These are phyloP conservation scores for Populus hybrid DNA, from an alignment of 441 rosid species.

Conservation along the genomic window DNA sequence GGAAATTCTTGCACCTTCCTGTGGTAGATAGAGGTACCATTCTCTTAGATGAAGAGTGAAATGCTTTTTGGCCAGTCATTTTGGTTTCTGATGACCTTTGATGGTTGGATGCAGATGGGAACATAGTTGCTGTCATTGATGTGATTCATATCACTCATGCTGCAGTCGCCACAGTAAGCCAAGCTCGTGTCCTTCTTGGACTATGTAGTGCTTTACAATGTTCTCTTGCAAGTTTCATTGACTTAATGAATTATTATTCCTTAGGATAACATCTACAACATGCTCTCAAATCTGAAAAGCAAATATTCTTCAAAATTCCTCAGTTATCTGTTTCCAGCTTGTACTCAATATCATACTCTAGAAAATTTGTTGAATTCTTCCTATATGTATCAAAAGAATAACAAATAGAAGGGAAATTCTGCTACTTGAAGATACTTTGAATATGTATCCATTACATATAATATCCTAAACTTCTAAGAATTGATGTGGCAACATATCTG, in stretches of 20 bases:
- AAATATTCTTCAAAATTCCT: not conserved
- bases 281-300: not conserved
- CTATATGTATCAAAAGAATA: not conserved
- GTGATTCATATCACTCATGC: slow-evolving; percentile 90
- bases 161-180: slow-evolving; percentile 85
- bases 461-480: not conserved
- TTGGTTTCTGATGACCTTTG: slow-evolving; percentile 27
- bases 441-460: not conserved
- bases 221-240: not conserved
- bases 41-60: slow-evolving; percentile 4
- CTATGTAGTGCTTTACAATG: slow-evolving; percentile 4
- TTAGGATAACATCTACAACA: not conserved
- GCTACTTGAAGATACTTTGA: not conserved
- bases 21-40: slow-evolving; percentile 72
- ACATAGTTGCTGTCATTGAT: slow-evolving; percentile 75
- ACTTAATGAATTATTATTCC: not conserved
- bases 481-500: not conserved
- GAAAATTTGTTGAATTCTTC: not conserved
- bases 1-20: slow-evolving; percentile 97
- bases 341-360: not conserved
- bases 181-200: slow-evolving; percentile 3
- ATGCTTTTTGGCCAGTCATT: slow-evolving; percentile 8
- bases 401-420: not conserved
- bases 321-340: not conserved
- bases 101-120: slow-evolving; percentile 61